Evolutionary conservation across 371 early-diverging fungal species (phyloP), one percentile per base, ranked within the genome.

Genomic region (Mucor sp.): DNA sequence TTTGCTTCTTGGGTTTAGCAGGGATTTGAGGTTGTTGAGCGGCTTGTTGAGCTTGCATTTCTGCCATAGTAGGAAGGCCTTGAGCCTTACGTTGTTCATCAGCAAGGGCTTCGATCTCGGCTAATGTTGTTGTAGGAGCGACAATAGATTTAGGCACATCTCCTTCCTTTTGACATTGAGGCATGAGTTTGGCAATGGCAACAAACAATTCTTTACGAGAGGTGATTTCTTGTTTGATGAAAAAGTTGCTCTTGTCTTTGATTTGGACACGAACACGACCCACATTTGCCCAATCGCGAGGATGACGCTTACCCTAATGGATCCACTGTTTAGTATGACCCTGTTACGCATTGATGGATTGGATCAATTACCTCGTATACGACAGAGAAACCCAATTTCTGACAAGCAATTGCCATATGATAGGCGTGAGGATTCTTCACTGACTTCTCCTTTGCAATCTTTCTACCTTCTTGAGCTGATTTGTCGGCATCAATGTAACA

Each of bases 371-470:
- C 80, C 75, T 91, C 91, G 56, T 89, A 83, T 9, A 86, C 86
- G 37, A 82, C 83, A 3, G 79, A 76, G 30, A 90, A 76, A 27
- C 86, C 81, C 37, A 91, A 69, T 15, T 76, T 74, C 65, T 85
- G 85, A 32, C 82, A 80, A 23, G 89, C 89, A 62, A 88, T 76
- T 7, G 86, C 87, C 76, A 91, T 89, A 67, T 87, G 88, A 53
- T 90, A 83, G 21, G 87, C 87, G 74, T 86, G 80, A 32, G 91
- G 91, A 6, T 85, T 81, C 27, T 80, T 75, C 21, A 85, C 77
- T 23, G 83, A 83, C 56, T 76, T 74, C 33, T 68, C 72, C 53
- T 85, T 78, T 4, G 76, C 58, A 37, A 89, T 82, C 67, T 82
- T 81, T 58, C 89, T 81, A 53, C 87, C 87, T 61, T 84, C 76